Base-by-base conservation (phyloP, 2,329 filamentous ascomycete species). In the Fusarium secorum region DNA sequence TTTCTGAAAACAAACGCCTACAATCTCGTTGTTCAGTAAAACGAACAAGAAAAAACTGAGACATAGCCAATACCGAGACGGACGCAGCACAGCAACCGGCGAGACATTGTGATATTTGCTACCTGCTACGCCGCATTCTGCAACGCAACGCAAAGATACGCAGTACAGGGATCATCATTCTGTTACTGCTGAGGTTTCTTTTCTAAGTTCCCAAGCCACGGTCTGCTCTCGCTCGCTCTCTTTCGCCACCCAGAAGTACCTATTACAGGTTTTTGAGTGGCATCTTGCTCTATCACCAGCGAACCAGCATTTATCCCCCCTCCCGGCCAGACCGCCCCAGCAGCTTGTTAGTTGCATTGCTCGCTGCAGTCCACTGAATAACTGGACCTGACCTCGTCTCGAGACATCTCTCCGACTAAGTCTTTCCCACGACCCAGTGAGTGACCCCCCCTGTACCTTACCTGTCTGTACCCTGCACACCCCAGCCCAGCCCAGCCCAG, bases 81-180 rank as follows among this genome's bases (percentile, higher is more conserved):
- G 51, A 58, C 68, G 57, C 62, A 65, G 62, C 62, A 64, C 62
- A 41, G 48, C 52, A 58, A 60, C 55, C 44, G 33, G 51, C 54
- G 39, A 66, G 64, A 66, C 64, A 66, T 66, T 66, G 42, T 61
- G 38, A 48, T 45, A 57, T 59, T 57, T 53, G 24, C 38, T 64
- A 35, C 46, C 22, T 66, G 48, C 68, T 71, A 66, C 64, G 64
- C 68, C 68, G 68, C 68, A 71, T 71, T 71, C 59, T 67, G 68
- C 68, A 71, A 71, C 68, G 66, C 66, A 64, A 54, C 36, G 44
- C 54, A 51, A 44, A 24, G 48, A 55, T 60, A 61, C 38, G 49
- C 38, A 38, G n/a, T 60, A 22, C 52, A 44, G 30, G 52, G 52
- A 55, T 55, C 36, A 55, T 48, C 44, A 15, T 28, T 46, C 26